These are phyloP conservation scores for Mortierella sp. DNA, from an alignment of 371 early-diverging fungal species.

Conservation along the genomic window DNA sequence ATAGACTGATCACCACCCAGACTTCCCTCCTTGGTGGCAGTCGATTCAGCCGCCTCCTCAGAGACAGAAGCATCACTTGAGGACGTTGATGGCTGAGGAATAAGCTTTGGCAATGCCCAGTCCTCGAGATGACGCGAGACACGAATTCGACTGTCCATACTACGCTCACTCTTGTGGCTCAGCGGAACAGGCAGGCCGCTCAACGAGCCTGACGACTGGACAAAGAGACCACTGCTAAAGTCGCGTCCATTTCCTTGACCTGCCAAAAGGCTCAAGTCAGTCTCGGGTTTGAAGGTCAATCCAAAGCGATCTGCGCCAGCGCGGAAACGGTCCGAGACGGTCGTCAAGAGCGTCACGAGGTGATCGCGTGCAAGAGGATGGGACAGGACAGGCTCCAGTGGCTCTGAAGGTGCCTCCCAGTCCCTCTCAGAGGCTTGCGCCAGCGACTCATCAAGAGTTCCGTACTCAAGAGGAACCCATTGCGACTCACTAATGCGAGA, in stretches of 20 bases:
- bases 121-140: constrained; percentile 46
- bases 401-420: constrained; percentile 4
- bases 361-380: constrained; percentile 12
- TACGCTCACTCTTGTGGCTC: constrained; percentile 21
- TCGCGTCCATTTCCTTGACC: constrained; percentile 1
- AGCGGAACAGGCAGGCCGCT: constrained; percentile 14
- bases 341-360: constrained; percentile 8
- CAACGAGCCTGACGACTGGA: constrained; percentile 2
- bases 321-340: constrained; percentile 19
- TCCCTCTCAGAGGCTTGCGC: background rate
- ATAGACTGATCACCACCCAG: constrained; percentile 11
- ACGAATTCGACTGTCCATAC: constrained; percentile 36
- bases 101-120: constrained; percentile 37
- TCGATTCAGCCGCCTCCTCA: constrained; percentile 12
- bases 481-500: constrained; percentile 2
- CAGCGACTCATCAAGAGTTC: background rate
- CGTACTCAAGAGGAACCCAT: background rate
- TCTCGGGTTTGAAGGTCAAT: constrained; percentile 10
- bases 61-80: constrained; percentile 25
- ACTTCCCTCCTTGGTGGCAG: constrained; percentile 19
- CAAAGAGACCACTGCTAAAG: constrained; percentile 4
- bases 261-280: background rate
- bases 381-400: constrained; percentile 1
- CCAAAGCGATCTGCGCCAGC: constrained; percentile 8
- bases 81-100: constrained; percentile 10